Percentiles rank a stretch among this genome's conserved stretches.
Evolutionary conservation across 371 early-diverging fungal species (phyloP).

Genomic region (Mucor ambiguus): DNA sequence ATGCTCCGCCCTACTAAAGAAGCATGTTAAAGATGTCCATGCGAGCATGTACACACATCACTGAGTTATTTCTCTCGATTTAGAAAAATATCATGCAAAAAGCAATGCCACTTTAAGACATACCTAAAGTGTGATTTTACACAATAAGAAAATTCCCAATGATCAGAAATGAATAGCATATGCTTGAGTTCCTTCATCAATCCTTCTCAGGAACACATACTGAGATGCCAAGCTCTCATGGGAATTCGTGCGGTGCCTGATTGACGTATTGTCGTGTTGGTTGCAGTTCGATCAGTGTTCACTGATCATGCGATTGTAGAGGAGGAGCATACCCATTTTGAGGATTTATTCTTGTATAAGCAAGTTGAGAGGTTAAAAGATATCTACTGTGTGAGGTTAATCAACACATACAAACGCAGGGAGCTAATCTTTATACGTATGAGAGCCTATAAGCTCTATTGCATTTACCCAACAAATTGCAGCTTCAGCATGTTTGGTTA

Average conservation of each 20-base stretch:
- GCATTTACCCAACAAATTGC: not conserved
- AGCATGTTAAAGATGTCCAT: not conserved
- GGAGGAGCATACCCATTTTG: not conserved
- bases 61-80: not conserved
- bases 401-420: not conserved
- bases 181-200: not conserved
- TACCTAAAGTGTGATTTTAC: not conserved
- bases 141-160: not conserved
- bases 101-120: not conserved
- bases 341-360: not conserved
- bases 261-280: not conserved
- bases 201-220: not conserved
- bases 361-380: not conserved
- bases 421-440: not conserved
- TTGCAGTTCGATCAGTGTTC: not conserved
- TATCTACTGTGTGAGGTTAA: not conserved
- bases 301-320: not conserved
- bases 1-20: not conserved
- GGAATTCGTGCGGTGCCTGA: not conserved
- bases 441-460: not conserved
- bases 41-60: not conserved
- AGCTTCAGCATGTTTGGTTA: not conserved
- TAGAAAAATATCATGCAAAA: slow-evolving; percentile 1
- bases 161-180: not conserved
- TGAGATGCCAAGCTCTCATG: not conserved